A percentile compares a stretch with the other conserved stretches of the same genome.
Conservation (phyloP, 208 protist genomes). For the Wallacemonas collosoma region DNA sequence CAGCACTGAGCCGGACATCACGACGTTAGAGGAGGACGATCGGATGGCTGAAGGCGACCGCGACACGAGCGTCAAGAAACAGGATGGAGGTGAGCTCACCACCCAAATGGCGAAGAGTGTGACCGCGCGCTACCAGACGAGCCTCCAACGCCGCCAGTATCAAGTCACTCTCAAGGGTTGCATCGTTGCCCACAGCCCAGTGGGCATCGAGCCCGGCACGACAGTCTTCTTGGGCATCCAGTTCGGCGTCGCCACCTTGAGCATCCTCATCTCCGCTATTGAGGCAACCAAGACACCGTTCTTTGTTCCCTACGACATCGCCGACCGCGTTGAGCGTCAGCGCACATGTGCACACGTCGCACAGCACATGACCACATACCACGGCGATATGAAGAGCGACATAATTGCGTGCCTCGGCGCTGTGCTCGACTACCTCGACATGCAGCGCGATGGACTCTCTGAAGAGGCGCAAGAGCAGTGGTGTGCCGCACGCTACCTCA, state of each 20-base stretch:
- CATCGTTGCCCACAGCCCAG: constrained; percentile 63
- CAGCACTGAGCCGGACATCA: too few species aligned
- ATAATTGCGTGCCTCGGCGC: constrained; percentile 56
- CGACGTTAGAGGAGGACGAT: too few species aligned
- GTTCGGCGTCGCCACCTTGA: constrained; percentile 68
- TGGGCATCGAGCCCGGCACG: constrained; percentile 54
- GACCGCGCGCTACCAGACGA: too few species aligned
- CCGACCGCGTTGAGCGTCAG: constrained; percentile 35
- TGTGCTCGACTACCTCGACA: constrained; percentile 74
- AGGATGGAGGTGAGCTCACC: too few species aligned
- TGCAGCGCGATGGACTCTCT: constrained; percentile 75
- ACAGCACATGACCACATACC: constrained; percentile 51
- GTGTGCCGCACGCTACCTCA: constrained; percentile 69
- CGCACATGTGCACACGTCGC: constrained; percentile 31
- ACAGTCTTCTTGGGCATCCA: constrained; percentile 75
- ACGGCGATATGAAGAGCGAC: constrained; percentile 63
- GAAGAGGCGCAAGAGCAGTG: constrained; percentile 76
- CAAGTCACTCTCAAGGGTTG: constrained; percentile 68
- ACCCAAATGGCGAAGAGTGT: too few species aligned
- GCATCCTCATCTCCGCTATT: constrained; percentile 65
- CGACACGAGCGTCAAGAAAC: too few species aligned
- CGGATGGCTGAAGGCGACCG: too few species aligned
- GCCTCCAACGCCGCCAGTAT: constrained; percentile 20
- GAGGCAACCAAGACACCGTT: constrained; percentile 70
- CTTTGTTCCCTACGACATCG: constrained; percentile 63